Base-by-base conservation (phyloP, 805 yeast genomes). In the Diddensiella santjacobensis region DNA sequence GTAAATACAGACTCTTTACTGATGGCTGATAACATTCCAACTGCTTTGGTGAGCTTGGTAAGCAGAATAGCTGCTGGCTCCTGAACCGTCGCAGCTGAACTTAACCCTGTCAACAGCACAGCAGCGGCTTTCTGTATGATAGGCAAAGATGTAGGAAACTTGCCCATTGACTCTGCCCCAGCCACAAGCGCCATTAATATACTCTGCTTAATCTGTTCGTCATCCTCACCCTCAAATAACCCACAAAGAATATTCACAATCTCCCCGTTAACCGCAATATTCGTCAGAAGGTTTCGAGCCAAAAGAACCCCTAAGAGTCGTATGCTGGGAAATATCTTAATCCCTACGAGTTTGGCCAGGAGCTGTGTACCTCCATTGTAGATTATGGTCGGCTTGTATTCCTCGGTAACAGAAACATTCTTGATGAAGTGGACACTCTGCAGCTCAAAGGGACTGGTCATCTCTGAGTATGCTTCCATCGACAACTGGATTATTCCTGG, bases 381-480 rank as follows among this genome's bases (percentile, higher is more conserved):
- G 11, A 41, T 24, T 5, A 47, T 42, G 15, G 29, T 24, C 3
- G 19, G 5, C 24, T 20, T 22, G 22, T 33, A 29, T 11, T 42
- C 43, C 15, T 20, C 30, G 20, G 17, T 22, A 10, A 42, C 35
- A 2, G 51, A 43, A 1, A 55, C 17, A 15, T 45, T 51, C 40
- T 54, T 44, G 18, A 55, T 40, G 36, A 55, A 22, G 41, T 55
- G 57, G 10, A 47, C 43, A n/a, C 51, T 42, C 41, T 55, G 58
- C 3, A 55, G 47, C 44, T 48, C 52, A 23, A 45, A 46, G 13
- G 53, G 48, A 26, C 36, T 38, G 2, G 42, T 31, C 44, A 40
- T 47, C 4, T 37, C 15, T 13, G 18, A 4, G 19, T 36, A 44
- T 3, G 17, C 20, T 8, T 39, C 23, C 31, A 52, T 47, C 10